Base-by-base conservation (phyloP, 805 yeast species). In the Komagataella mondaviorum region DNA sequence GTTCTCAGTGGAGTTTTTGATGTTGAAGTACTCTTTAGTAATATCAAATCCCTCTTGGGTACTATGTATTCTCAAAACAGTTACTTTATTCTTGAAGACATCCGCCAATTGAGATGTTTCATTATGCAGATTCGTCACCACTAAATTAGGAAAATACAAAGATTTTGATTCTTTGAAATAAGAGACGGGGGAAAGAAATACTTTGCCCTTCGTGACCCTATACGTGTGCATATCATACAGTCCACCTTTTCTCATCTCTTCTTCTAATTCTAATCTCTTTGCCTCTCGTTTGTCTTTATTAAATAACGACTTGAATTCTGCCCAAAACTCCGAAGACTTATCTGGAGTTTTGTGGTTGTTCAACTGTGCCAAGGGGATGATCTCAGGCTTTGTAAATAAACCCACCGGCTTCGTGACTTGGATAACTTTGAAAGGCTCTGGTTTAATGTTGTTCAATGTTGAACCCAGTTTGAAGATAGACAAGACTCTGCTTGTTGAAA, bases 161-260 rank as follows among this genome's bases (percentile, higher is more conserved):
- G 97, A 73, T 60, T 77, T 83, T 6, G 85, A 90, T 10, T 71
- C 67, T 54, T 77, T 78, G 76, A 91, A 90, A 58, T 77, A 83
- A 1, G 89, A 78, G n/a, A 77, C 71, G 1, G 98, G 98, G 0
- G 96, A 78, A 16, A 75, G 70, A 69, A 89, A 93, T 55, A 90
- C 72, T 66, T 89, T 88, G 22, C 98, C 99, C 44, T 81, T 77
- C 2, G 91, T 86, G 57, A 83, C 83, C 49, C 83, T 71, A 60
- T 79, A 83, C 2, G 77, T 73, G 59, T 78, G 77, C 60, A 82
- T 71, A 53, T 82, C 84, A 55, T 78, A 76, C 73, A 81, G 74
- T n/a, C 85, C 82, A 23, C 87, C 80, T 56, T 76, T 78, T 23
- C 83, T 76, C 56, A 83, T 73, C 65, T 85, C 88, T 48, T 71